phyloP scores from a whole-genome alignment of 2,329 filamentous ascomycete species.

The Teratosphaeria pseudoeucalypti region DNA sequence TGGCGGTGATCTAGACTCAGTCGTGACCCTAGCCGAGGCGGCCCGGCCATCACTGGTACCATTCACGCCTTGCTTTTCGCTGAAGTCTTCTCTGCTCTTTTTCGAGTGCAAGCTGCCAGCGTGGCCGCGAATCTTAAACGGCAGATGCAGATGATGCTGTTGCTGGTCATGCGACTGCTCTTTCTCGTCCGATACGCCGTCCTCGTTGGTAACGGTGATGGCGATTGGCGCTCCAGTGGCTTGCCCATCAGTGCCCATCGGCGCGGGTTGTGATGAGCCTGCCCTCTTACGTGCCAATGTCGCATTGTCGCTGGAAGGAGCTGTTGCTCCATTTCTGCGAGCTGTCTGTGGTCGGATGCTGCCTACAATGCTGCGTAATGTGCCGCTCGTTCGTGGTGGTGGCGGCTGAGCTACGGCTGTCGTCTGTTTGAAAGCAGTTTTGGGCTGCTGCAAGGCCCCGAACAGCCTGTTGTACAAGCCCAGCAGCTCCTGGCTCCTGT shows the following conservation, averaged over 20 bases:
- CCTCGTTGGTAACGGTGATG: constrained; percentile 67
- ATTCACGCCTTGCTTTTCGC: constrained; percentile 3
- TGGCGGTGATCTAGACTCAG: background rate
- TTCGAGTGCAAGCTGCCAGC: constrained; percentile 8
- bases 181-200: constrained; percentile 27
- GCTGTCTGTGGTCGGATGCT: constrained; percentile 57
- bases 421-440: constrained; percentile 36
- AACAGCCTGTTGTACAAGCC: constrained; percentile 75
- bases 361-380: constrained; percentile 47
- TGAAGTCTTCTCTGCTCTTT: constrained; percentile 5
- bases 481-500: constrained; percentile 75
- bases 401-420: constrained; percentile 12
- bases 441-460: constrained; percentile 42
- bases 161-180: constrained; percentile 28
- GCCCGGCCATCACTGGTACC: background rate
- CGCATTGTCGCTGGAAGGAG: constrained; percentile 14
- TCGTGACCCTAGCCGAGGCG: background rate
- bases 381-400: constrained; percentile 21
- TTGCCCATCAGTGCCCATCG: constrained; percentile 4
- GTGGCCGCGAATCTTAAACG: constrained; percentile 17
- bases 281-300: constrained; percentile 2
- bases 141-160: constrained; percentile 23
- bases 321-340: constrained; percentile 34
- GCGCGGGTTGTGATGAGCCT: background rate
- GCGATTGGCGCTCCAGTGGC: constrained; percentile 44